Evolutionary conservation across 768 basidiomycete genomes (phyloP), one percentile per base, ranked within the genome.

Genomic region (Russula sp.): DNA sequence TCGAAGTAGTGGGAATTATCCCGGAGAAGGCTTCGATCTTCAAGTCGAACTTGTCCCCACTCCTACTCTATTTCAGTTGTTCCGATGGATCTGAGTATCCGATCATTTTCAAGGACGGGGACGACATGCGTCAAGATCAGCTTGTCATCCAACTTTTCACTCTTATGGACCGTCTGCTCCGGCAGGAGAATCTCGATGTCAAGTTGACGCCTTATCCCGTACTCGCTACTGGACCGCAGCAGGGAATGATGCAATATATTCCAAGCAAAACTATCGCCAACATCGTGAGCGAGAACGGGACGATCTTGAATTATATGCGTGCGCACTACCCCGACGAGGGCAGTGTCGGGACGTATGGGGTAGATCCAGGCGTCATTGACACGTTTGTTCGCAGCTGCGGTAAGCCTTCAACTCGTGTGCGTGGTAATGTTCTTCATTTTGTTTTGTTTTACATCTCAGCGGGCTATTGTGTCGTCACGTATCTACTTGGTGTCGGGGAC

Each of bases 131-230:
- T 24, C 97, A 99, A 75, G 97, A 99, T 73, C 97, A 99, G 74
- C 84, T 99, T 42, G 95, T 98, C 30, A 89, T 98, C 56, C 97
- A 99, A 75, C 81, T 98, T n/a, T 95, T 99, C 75, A 97, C 94
- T 18, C 84, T 99, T 30, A 99, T 99, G 97, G 94, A 99, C 73
- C 82, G 90, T 54, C 75, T 99, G 28, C 76, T 98, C 65, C 79
- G 94, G 62, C 96, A 95, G 76, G 97, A 98, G 78, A 97, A 97
- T 73, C 75, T 99, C 58, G 97, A 98, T 72, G 78, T 98, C 62
- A 92, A 93, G 72, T 73, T 99, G 61, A 93, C 84, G 63, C 92
- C 94, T 6, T 98, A 97, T 71, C 87, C 89, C 66, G 97, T 98
- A 2, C 77, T 99, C 22, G 96, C 97, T 20, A 98, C 96, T 0